Percentiles rank a stretch among this genome's conserved stretches.
Conservation (phyloP, 805 yeast genomes). For the Spathaspora arborariae region DNA sequence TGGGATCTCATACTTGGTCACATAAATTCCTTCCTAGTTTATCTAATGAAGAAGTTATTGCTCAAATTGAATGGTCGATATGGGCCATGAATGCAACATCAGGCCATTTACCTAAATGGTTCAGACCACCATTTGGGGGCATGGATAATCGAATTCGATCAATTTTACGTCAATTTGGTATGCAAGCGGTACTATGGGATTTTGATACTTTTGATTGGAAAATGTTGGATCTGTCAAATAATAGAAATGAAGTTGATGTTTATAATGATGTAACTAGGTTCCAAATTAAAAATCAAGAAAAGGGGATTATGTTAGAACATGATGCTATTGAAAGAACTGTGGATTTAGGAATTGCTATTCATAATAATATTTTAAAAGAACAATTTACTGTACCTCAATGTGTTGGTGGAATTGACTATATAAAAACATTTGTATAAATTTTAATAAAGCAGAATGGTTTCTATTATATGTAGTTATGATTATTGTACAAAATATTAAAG, state of each 20-base stretch:
- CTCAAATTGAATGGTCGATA: slow-evolving; percentile 90
- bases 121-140: slow-evolving; percentile 96
- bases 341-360: slow-evolving; percentile 58
- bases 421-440: slow-evolving; percentile 29
- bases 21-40: slow-evolving; percentile 80
- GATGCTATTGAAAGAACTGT: slow-evolving; percentile 71
- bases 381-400: slow-evolving; percentile 81
- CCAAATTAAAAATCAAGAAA: slow-evolving; percentile 24
- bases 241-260: slow-evolving; percentile 48
- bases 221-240: slow-evolving; percentile 40
- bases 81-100: slow-evolving; percentile 99
- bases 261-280: slow-evolving; percentile 54
- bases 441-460: background rate
- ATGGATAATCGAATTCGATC: slow-evolving; percentile 81
- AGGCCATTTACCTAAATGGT: slow-evolving; percentile 83
- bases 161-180: slow-evolving; percentile 78
- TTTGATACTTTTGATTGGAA: slow-evolving; percentile 91
- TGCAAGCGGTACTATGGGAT: slow-evolving; percentile 89
- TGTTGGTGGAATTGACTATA: slow-evolving; percentile 62
- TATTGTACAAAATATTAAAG: too few relatives aligned
- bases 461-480: background rate
- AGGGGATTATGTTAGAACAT: slow-evolving; percentile 83
- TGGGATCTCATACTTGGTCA: slow-evolving; percentile 92
- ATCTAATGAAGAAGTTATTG: slow-evolving; percentile 75
- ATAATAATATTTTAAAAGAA: slow-evolving; percentile 49